Evolutionary conservation across 1,139 yeast genomes (phyloP).

Genomic region (Geotrichum fermentans): DNA sequence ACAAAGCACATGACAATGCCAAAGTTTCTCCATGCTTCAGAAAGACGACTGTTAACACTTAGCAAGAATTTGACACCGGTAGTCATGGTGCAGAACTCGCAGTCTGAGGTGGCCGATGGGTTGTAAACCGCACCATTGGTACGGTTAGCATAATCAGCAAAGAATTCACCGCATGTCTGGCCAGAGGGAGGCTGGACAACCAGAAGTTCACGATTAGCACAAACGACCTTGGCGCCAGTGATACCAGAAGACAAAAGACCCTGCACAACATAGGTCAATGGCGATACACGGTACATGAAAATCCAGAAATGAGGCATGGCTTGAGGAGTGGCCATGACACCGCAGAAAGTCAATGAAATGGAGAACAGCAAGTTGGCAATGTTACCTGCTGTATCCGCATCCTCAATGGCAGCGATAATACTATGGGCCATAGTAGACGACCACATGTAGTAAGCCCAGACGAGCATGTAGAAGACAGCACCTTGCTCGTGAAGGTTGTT

Average conservation of each 20-base stretch:
- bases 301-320: slow-evolving; percentile 59
- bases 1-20: slow-evolving; percentile 52
- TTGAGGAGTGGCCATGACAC: slow-evolving; percentile 65
- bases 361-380: slow-evolving; percentile 59
- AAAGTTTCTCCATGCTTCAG: slow-evolving; percentile 55
- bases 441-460: slow-evolving; percentile 54
- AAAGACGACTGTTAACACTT: slow-evolving; percentile 44
- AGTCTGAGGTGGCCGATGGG: slow-evolving; percentile 49
- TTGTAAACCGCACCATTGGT: slow-evolving; percentile 52
- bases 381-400: slow-evolving; percentile 73
- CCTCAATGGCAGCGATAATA: slow-evolving; percentile 56
- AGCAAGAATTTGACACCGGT: slow-evolving; percentile 52
- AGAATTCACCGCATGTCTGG: slow-evolving; percentile 54
- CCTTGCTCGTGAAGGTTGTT: slow-evolving; percentile 56
- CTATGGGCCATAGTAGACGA: slow-evolving; percentile 62
- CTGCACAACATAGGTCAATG: slow-evolving; percentile 62
- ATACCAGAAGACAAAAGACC: slow-evolving; percentile 51
- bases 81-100: slow-evolving; percentile 55
- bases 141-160: slow-evolving; percentile 39
- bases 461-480: slow-evolving; percentile 59
- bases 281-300: slow-evolving; percentile 69
- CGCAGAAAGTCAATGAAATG: slow-evolving; percentile 70
- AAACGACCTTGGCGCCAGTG: slow-evolving; percentile 52
- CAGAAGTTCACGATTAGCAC: slow-evolving; percentile 49
- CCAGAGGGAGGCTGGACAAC: slow-evolving; percentile 56